phyloP scores from a whole-genome alignment of 352 stramenopile species.

The Phytophthora sansomeana region DNA sequence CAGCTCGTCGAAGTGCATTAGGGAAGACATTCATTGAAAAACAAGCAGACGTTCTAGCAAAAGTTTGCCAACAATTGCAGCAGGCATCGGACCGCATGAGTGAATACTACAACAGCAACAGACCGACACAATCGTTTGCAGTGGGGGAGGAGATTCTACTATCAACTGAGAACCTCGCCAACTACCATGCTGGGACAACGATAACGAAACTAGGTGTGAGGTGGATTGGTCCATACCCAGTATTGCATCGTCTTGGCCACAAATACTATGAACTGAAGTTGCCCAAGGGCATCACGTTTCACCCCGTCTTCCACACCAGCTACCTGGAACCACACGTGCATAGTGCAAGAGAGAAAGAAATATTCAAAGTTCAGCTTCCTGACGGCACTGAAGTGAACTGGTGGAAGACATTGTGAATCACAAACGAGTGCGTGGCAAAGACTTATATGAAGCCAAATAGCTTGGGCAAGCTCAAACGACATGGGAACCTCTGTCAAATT shows the following conservation, averaged over 20 bases:
- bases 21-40: conserved; percentile 19
- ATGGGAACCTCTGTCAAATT: conserved; percentile 15
- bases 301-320: conserved; percentile 8
- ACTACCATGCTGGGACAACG: conserved; percentile 18
- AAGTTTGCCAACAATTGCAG: conserved; percentile 4
- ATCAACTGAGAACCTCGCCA: conserved; percentile 11
- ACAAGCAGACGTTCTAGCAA: conserved; percentile 3
- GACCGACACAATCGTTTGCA: conserved; percentile 9
- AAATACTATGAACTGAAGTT: conserved; percentile 13
- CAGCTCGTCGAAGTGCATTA: neutral
- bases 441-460: conserved; percentile 15
- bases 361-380: conserved; percentile 9
- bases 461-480: conserved; percentile 3
- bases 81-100: conserved; percentile 13
- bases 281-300: conserved; percentile 3
- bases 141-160: conserved; percentile 17
- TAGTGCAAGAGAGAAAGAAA: neutral
- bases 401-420: conserved; percentile 20
- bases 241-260: neutral
- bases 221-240: conserved; percentile 9
- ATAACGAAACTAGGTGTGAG: conserved; percentile 13
- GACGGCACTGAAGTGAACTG: conserved; percentile 14
- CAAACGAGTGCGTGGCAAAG: conserved; percentile 10
- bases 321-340: conserved; percentile 3
- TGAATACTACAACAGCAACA: conserved; percentile 20